A percentile compares a stretch with the other conserved stretches of the same genome.
Evolutionary conservation across 2,329 filamentous ascomycete genomes (phyloP).

Genomic region (Periconia digitata): DNA sequence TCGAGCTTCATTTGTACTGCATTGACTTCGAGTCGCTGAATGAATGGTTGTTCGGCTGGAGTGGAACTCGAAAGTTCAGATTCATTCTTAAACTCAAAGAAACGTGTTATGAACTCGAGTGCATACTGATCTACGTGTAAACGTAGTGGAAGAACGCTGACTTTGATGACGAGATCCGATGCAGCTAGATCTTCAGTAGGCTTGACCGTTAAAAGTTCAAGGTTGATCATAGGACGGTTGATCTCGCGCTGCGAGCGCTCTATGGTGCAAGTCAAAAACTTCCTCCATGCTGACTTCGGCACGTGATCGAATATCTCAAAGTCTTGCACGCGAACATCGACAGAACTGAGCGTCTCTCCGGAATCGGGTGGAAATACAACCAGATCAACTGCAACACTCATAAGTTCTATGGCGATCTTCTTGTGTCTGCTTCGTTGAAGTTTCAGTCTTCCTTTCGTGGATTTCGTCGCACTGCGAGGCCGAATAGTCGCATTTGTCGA

Average conservation of each 20-base stretch:
- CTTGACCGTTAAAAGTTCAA: constrained; percentile 85
- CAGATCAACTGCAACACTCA: constrained; percentile 79
- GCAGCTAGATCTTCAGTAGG: constrained; percentile 82
- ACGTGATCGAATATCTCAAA: constrained; percentile 93
- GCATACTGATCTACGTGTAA: constrained; percentile 97
- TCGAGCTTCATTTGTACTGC: constrained; percentile 83
- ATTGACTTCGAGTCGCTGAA: constrained; percentile 87
- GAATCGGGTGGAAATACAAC: constrained; percentile 74
- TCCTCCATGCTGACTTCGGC: constrained; percentile 95
- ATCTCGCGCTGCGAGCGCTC: constrained; percentile 85
- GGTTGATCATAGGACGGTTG: constrained; percentile 83
- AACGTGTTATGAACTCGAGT: constrained; percentile 92
- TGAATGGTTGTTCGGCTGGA: constrained; percentile 72
- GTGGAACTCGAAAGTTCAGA: constrained; percentile 53
- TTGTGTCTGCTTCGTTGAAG: constrained; percentile 85
- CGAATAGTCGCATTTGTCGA: constrained; percentile 41
- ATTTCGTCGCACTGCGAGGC: constrained; percentile 45
- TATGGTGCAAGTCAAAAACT: constrained; percentile 91
- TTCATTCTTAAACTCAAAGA: constrained; percentile 97
- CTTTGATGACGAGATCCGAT: constrained; percentile 82
- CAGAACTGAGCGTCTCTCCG: constrained; percentile 82
- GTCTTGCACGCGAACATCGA: constrained; percentile 79
- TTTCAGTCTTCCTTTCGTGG: constrained; percentile 60
- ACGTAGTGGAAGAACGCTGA: constrained; percentile 77
- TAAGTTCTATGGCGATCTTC: constrained; percentile 93